These are phyloP conservation scores for Hanseniaspora nectarophila DNA, from an alignment of 805 yeast genomes.

Conservation along the genomic window DNA sequence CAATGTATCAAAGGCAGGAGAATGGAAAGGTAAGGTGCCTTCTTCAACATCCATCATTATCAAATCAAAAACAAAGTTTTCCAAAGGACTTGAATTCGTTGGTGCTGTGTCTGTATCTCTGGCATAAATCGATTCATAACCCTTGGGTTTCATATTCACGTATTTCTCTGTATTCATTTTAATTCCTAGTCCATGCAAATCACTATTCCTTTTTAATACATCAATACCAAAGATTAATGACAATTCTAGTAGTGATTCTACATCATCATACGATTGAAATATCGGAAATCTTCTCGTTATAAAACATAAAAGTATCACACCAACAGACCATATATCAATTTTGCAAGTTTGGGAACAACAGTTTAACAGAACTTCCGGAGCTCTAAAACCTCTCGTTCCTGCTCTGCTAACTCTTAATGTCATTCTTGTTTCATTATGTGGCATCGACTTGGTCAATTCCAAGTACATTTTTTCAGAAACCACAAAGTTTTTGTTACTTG, in stretches of 20 bases:
- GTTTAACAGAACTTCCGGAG: constrained; percentile 83
- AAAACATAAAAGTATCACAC: constrained; percentile 71
- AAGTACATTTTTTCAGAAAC: constrained; percentile 18
- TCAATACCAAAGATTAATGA: constrained; percentile 68
- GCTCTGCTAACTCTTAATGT: constrained; percentile 93
- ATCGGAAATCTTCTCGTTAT: constrained; percentile 77
- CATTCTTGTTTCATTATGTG: constrained; percentile 76
- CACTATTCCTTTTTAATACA: constrained; percentile 63
- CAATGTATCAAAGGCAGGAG: constrained; percentile 58
- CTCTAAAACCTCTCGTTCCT: constrained; percentile 89
- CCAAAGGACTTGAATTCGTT: constrained; percentile 31
- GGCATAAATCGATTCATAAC: constrained; percentile 3
- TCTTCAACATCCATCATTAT: constrained; percentile 27
- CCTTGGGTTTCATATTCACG: constrained; percentile 9
- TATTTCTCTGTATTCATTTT: constrained; percentile 35
- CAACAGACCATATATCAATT: constrained; percentile 88
- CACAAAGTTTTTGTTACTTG: not conserved
- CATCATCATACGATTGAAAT: constrained; percentile 86
- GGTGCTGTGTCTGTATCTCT: constrained; percentile 20
- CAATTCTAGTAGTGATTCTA: constrained; percentile 78
- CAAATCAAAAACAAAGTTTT: constrained; percentile 35
- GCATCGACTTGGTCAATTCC: constrained; percentile 50
- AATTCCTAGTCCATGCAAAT: constrained; percentile 76
- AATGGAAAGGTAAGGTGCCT: constrained; percentile 55
- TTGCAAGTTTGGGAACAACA: constrained; percentile 73